These are phyloP conservation scores for Trichoderma sp. DNA, from an alignment of 2,329 filamentous ascomycete genomes.

Conservation along the genomic window DNA sequence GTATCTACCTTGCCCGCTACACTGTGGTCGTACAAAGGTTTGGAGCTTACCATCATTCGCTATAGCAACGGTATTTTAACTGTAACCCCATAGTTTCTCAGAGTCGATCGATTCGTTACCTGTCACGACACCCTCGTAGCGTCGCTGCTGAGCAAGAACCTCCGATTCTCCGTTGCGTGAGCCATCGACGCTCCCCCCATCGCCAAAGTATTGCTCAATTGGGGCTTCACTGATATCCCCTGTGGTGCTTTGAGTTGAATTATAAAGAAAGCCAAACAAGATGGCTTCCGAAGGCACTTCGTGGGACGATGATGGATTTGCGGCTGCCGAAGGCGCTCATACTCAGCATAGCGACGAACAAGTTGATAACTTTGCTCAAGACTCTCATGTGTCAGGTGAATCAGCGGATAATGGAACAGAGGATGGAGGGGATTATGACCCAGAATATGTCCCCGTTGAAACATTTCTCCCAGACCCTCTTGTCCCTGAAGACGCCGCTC, in stretches of 20 bases:
- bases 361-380: conserved; percentile 52
- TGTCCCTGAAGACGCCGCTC: conserved; percentile 36
- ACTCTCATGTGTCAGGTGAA: conserved; percentile 53
- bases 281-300: conserved; percentile 45
- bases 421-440: conserved; percentile 60
- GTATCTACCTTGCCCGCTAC: background rate
- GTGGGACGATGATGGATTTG: conserved; percentile 58
- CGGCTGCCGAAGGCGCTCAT: conserved; percentile 58
- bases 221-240: background rate
- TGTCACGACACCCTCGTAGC: conserved; percentile 1
- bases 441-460: conserved; percentile 54
- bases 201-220: background rate
- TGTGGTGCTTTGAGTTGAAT: conserved; percentile 17
- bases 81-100: background rate
- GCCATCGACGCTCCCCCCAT: conserved; percentile 3
- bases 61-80: background rate
- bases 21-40: background rate
- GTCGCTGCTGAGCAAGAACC: background rate
- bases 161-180: background rate
- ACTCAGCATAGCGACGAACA: conserved; percentile 58
- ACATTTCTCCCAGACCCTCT: conserved; percentile 45
- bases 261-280: conserved; percentile 26
- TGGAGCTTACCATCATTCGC: background rate
- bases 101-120: conserved; percentile 4
- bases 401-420: conserved; percentile 50